Evolutionary conservation across 805 yeast genomes (phyloP).

Genomic region (Scheffersomyces ergatensis): DNA sequence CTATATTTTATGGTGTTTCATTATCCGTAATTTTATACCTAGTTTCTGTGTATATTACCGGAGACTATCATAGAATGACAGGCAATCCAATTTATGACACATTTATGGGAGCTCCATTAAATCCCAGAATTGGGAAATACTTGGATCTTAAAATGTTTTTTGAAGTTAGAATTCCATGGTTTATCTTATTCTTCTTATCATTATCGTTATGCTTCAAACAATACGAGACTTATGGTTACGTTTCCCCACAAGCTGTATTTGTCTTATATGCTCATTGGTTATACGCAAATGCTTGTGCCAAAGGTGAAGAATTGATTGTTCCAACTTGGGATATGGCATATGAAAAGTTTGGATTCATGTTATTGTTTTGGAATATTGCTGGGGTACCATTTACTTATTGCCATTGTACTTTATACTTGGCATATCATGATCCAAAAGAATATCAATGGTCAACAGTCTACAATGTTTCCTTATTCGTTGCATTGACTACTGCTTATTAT

Average conservation of each 20-base stretch:
- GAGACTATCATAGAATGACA: slow-evolving; percentile 86
- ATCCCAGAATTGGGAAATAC: slow-evolving; percentile 89
- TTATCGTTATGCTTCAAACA: slow-evolving; percentile 76
- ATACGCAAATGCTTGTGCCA: slow-evolving; percentile 94
- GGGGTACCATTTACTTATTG: slow-evolving; percentile 99
- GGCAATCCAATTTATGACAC: slow-evolving; percentile 88
- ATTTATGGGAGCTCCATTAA: slow-evolving; percentile 96
- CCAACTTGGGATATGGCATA: slow-evolving; percentile 99
- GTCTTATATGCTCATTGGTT: slow-evolving; percentile 85
- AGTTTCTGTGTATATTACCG: slow-evolving; percentile 59
- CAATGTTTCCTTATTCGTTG: slow-evolving; percentile 53
- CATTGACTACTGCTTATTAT: slow-evolving; percentile 72
- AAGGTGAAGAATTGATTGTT: slow-evolving; percentile 95
- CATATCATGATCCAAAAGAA: slow-evolving; percentile 79
- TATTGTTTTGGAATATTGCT: slow-evolving; percentile 97
- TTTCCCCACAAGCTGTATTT: slow-evolving; percentile 71
- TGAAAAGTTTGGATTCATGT: slow-evolving; percentile 99
- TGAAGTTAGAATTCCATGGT: slow-evolving; percentile 98
- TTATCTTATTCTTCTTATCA: slow-evolving; percentile 74
- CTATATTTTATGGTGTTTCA: slow-evolving; percentile 73
- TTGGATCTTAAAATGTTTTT: slow-evolving; percentile 92
- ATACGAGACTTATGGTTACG: slow-evolving; percentile 75
- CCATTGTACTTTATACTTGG: slow-evolving; percentile 83
- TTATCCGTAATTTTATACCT: slow-evolving; percentile 71
- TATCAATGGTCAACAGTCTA: slow-evolving; percentile 70